These are phyloP conservation scores for Tylopilus vinaceipallidus DNA, from an alignment of 768 basidiomycete genomes.

Conservation along the genomic window DNA sequence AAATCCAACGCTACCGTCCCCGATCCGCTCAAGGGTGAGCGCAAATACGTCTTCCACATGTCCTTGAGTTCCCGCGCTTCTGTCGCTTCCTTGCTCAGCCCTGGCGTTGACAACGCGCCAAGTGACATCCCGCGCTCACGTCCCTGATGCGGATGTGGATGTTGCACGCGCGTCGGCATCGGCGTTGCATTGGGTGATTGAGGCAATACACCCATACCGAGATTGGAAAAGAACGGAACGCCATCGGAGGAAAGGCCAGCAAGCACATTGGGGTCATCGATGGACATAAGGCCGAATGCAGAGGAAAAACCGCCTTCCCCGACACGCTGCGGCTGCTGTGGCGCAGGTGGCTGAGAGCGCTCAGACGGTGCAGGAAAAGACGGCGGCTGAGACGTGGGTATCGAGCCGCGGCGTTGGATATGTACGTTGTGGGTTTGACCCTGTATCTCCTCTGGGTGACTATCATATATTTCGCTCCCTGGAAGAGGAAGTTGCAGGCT, in stretches of 20 bases:
- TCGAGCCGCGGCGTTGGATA: slow-evolving; percentile 16
- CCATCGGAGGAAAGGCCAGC: slow-evolving; percentile 58
- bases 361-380: slow-evolving; percentile 2
- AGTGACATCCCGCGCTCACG: slow-evolving; percentile 27
- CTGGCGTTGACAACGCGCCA: slow-evolving; percentile 32
- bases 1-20: slow-evolving; percentile 11
- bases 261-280: slow-evolving; percentile 71
- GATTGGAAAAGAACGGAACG: slow-evolving; percentile 58
- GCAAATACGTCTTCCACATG: slow-evolving; percentile 74
- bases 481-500: slow-evolving; percentile 48
- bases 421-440: slow-evolving; percentile 14
- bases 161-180: slow-evolving; percentile 37
- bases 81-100: slow-evolving; percentile 32
- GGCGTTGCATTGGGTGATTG: slow-evolving; percentile 49
- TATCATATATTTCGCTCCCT: slow-evolving; percentile 28
- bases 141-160: slow-evolving; percentile 15
- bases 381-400: slow-evolving; percentile 13
- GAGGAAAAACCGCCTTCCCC: slow-evolving; percentile 49
- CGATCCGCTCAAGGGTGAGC: slow-evolving; percentile 55
- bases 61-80: slow-evolving; percentile 56
- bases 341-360: slow-evolving; percentile 3
- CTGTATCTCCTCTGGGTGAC: slow-evolving; percentile 28
- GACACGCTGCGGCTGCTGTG: slow-evolving; percentile 12
- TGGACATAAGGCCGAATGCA: slow-evolving; percentile 73
- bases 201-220: slow-evolving; percentile 25